Evolutionary conservation across 2,329 filamentous ascomycete genomes (phyloP), one percentile per base, ranked within the genome.

Genomic region (Periconia macrospinosa): DNA sequence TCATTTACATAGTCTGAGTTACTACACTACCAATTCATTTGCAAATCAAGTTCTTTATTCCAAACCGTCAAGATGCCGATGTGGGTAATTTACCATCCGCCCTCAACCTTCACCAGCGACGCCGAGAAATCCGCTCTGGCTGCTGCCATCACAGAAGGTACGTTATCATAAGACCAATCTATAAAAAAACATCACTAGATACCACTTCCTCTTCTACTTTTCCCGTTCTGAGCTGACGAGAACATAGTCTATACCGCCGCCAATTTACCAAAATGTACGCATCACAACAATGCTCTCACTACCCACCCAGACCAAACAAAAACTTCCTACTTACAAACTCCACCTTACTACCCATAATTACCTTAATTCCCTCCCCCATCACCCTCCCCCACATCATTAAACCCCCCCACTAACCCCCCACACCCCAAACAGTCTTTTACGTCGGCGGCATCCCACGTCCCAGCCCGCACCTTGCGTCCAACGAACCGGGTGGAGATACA

Each of bases 81-180:
- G 55, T 79, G 75, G 76, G 60, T 63, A 9, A 69, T 79, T 57
- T 77, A 70, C 67, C 75, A 78, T 61, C 69, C 76, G 0, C 56
- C 61, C 1, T 59, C 56, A 30, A 66, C 68, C 55, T 78, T 78
- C 63, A 55, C 60, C 2, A 56, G 63, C 20, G 48, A 55, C 1
- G 58, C 52, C 2, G 58, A 62, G 5, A 76, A 74, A 50, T 30
- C 60, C 8, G 60, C 67, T 14, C 54, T 79, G 2, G 62, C 71
- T 23, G 57, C 65, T 50, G 65, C 68, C 54, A 73, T 79, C 33
- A 78, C 75, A 45, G 44, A 41, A 19, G 37, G 42, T 43, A 67
- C 70, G 33, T 37, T 10, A 6, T 27, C 49, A 69, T 75, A 53
- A 11, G 19, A 23, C 14, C 78, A 76, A 55, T 23, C 65, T 15